A percentile compares a stretch with the other conserved stretches of the same genome.
These are phyloP conservation scores for Boletus vermiculosoides DNA, from an alignment of 768 basidiomycete species.

Conservation along the genomic window DNA sequence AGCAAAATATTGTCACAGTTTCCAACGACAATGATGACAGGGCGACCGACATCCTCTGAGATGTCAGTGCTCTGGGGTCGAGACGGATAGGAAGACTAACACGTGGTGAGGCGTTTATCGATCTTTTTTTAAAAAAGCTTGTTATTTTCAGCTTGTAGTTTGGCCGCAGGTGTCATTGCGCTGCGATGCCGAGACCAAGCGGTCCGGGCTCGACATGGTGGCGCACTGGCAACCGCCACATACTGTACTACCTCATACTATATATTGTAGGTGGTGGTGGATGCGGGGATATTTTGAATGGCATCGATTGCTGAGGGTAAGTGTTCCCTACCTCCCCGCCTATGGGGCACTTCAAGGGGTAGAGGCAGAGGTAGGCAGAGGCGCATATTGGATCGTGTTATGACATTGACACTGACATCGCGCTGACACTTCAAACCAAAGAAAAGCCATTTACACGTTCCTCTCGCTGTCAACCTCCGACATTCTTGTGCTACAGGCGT, in stretches of 20 bases:
- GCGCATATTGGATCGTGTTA: neutral
- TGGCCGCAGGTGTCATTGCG: no score
- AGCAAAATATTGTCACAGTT: neutral
- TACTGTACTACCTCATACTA: neutral
- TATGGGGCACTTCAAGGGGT: neutral
- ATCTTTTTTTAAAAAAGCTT: no score
- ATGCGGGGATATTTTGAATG: neutral
- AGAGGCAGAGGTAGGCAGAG: neutral
- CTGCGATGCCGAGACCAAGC: no score
- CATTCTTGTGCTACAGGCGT: constrained; percentile 15
- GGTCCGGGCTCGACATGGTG: neutral
- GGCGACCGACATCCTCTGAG: no score
- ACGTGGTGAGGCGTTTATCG: neutral
- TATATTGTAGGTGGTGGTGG: neutral
- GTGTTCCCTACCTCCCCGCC: neutral
- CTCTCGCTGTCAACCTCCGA: neutral
- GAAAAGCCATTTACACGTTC: neutral
- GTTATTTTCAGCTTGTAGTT: neutral
- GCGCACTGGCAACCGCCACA: neutral
- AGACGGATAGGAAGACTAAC: neutral
- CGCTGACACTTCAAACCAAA: neutral
- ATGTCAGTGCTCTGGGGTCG: neutral
- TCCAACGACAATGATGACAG: no score
- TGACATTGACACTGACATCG: neutral
- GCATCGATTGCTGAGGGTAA: neutral